phyloP scores from a whole-genome alignment of 371 early-diverging fungal species.

The Cokeromyces recurvatus region DNA sequence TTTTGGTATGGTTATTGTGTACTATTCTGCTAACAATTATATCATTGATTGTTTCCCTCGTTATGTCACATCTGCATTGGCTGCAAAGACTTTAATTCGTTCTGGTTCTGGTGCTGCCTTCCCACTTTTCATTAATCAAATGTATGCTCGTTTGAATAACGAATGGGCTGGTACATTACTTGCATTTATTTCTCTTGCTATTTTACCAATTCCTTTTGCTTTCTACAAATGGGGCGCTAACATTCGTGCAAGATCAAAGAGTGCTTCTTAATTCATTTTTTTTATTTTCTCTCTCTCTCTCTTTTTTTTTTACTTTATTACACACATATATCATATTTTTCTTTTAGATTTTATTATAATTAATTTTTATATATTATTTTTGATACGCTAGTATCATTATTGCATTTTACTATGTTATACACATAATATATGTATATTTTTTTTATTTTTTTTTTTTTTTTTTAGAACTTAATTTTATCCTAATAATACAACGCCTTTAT shows the following conservation, averaged over 20 bases:
- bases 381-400: too few relatives aligned
- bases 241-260: slow-evolving; percentile 32
- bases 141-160: slow-evolving; percentile 33
- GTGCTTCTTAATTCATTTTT: slow-evolving; percentile 11
- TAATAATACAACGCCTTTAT: too few relatives aligned
- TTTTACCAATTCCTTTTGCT: slow-evolving; percentile 39
- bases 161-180: slow-evolving; percentile 41
- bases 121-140: slow-evolving; percentile 38
- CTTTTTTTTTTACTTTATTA: neutral
- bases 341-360: too few relatives aligned
- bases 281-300: neutral
- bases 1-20: slow-evolving; percentile 40
- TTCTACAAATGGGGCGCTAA: slow-evolving; percentile 39
- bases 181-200: slow-evolving; percentile 40
- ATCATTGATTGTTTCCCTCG: slow-evolving; percentile 40
- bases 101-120: slow-evolving; percentile 43
- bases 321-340: neutral
- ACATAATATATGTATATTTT: too few relatives aligned
- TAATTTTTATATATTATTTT: too few relatives aligned
- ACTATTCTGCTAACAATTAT: slow-evolving; percentile 40
- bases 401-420: too few relatives aligned
- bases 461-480: too few relatives aligned
- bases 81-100: slow-evolving; percentile 39
- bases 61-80: slow-evolving; percentile 39
- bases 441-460: too few relatives aligned